Evolutionary conservation across 495 filamentous ascomycete genomes (phyloP).

Genomic region (Penicillium maclennaniae): DNA sequence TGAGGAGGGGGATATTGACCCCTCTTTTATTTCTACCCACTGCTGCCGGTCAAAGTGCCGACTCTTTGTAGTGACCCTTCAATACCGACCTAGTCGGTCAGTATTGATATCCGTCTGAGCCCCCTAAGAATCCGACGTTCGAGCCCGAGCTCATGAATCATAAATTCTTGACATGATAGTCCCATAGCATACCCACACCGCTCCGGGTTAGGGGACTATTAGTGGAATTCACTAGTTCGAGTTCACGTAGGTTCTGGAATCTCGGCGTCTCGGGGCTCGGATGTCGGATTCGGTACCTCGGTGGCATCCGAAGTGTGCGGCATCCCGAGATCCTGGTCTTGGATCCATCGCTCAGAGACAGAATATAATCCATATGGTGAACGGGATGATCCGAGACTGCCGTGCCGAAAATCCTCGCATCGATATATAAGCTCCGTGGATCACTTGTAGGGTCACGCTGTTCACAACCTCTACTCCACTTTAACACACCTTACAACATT

Average conservation of each 20-base stretch:
- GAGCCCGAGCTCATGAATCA: too few species aligned
- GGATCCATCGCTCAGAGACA: background rate
- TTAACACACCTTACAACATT: background rate
- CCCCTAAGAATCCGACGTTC: background rate
- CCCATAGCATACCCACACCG: too few species aligned
- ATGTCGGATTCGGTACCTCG: too few species aligned
- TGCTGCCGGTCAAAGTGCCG: constrained; percentile 1
- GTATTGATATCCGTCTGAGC: background rate
- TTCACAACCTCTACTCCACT: too few species aligned
- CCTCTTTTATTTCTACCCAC: background rate
- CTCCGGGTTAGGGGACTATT: too few species aligned
- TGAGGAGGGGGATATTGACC: background rate
- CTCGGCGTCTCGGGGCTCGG: constrained; percentile 1
- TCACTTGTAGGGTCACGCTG: too few species aligned
- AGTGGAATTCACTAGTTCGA: too few species aligned
- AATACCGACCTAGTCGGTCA: background rate
- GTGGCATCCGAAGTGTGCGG: background rate
- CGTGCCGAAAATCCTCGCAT: background rate
- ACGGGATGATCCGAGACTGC: background rate
- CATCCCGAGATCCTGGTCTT: background rate
- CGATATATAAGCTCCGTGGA: too few species aligned
- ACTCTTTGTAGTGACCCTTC: background rate
- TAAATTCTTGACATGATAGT: too few species aligned
- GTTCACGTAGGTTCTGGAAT: too few species aligned
- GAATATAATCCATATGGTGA: too few species aligned